Conservation (phyloP, 805 yeast species). For the Candida maltosa region DNA sequence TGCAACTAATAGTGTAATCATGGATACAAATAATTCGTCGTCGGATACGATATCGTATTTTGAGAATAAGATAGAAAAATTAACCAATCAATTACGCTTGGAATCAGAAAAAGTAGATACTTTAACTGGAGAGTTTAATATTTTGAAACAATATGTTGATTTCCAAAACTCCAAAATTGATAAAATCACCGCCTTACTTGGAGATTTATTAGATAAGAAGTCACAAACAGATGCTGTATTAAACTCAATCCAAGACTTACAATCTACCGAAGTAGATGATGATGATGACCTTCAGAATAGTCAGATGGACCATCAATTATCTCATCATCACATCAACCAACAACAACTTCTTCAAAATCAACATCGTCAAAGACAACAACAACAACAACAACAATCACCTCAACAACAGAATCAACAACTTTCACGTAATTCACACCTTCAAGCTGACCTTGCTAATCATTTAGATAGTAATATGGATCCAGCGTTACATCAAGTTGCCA, state of each 20-base stretch:
- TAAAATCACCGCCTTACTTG: slow-evolving; percentile 30
- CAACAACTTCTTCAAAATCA: slow-evolving; percentile 2
- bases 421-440: too few relatives aligned
- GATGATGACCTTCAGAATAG: slow-evolving; percentile 8
- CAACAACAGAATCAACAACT: slow-evolving; percentile 2
- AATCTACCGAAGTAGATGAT: slow-evolving; percentile 14
- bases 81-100: slow-evolving; percentile 14
- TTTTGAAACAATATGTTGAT: slow-evolving; percentile 33
- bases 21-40: too few relatives aligned
- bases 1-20: too few relatives aligned
- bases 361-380: slow-evolving; percentile 2
- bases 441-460: background rate
- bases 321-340: slow-evolving; percentile 11
- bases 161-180: slow-evolving; percentile 37
- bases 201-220: slow-evolving; percentile 29
- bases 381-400: slow-evolving; percentile 1
- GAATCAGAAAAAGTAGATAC: slow-evolving; percentile 24
- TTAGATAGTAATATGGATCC: slow-evolving; percentile 40
- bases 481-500: slow-evolving; percentile 38
- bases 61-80: slow-evolving; percentile 8
- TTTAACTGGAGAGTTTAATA: slow-evolving; percentile 30
- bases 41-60: slow-evolving; percentile 3
- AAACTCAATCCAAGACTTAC: slow-evolving; percentile 27
- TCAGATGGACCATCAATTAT: slow-evolving; percentile 8
- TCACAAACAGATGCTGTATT: slow-evolving; percentile 23